phyloP scores from a whole-genome alignment of 768 basidiomycete genomes.

The Paxillus involutus region DNA sequence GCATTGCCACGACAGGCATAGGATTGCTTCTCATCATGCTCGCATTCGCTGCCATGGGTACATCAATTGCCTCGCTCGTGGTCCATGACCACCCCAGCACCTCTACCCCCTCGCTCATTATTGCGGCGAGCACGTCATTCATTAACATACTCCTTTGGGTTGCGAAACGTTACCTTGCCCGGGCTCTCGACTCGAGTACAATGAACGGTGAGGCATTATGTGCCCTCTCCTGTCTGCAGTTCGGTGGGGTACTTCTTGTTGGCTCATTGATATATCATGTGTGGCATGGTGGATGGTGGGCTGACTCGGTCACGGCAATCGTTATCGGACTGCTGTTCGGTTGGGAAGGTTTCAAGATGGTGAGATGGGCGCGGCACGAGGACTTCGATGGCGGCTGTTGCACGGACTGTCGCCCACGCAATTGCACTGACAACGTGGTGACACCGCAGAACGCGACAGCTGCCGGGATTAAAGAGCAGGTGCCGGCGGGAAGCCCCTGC shows the following conservation, averaged over 20 bases:
- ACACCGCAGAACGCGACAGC: slow-evolving; percentile 2
- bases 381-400: slow-evolving; percentile 42
- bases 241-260: slow-evolving; percentile 42
- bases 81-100: slow-evolving; percentile 37
- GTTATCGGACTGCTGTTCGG: slow-evolving; percentile 41
- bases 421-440: background rate
- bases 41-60: slow-evolving; percentile 36
- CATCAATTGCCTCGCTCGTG: slow-evolving; percentile 35
- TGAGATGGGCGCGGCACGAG: slow-evolving; percentile 36
- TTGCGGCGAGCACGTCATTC: slow-evolving; percentile 39
- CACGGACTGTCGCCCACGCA: background rate
- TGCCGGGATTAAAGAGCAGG: background rate
- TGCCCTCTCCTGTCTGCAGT: slow-evolving; percentile 42
- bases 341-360: slow-evolving; percentile 46
- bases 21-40: slow-evolving; percentile 38
- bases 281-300: slow-evolving; percentile 51
- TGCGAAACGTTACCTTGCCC: slow-evolving; percentile 45
- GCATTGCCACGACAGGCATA: slow-evolving; percentile 34
- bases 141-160: slow-evolving; percentile 44
- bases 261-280: slow-evolving; percentile 39
- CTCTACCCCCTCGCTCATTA: slow-evolving; percentile 41
- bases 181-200: slow-evolving; percentile 42
- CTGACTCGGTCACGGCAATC: slow-evolving; percentile 44
- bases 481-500: background rate
- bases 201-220: slow-evolving; percentile 47